phyloP scores from a whole-genome alignment of 73 alveolate species.

The Tetrahymena thermophila region DNA sequence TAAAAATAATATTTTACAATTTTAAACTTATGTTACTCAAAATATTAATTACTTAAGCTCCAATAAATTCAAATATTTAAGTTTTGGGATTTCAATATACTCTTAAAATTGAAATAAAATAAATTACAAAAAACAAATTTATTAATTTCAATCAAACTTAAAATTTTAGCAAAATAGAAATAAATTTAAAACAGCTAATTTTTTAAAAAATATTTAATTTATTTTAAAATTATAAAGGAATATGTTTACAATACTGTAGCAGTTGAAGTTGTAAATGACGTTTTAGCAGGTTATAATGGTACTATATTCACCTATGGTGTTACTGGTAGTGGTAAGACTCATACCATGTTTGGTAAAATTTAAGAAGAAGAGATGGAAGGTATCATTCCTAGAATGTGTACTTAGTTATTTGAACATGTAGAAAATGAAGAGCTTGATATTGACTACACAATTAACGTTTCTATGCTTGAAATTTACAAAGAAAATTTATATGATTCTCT shows the following conservation, averaged over 20 bases:
- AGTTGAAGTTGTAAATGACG: background rate
- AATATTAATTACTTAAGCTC: no score
- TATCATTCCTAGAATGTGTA: background rate
- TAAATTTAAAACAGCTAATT: background rate
- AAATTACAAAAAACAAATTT: no score
- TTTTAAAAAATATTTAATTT: background rate
- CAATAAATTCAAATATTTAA: no score
- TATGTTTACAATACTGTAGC: background rate
- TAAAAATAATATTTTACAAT: no score
- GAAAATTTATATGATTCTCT: background rate
- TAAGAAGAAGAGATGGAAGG: background rate
- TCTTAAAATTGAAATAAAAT: no score
- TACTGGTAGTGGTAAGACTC: slow-evolving; percentile 2
- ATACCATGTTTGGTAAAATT: background rate
- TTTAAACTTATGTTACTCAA: no score
- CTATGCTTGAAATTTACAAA: background rate
- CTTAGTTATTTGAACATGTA: background rate
- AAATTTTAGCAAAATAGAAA: no score
- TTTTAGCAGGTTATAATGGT: background rate
- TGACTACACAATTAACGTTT: background rate
- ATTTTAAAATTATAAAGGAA: background rate
- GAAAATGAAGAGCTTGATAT: background rate
- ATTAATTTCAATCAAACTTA: no score
- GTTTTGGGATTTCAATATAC: no score
- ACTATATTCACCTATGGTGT: background rate